Percentiles rank a stretch among this genome's conserved stretches.
Evolutionary conservation across 225 moss, liverwort and hornwort genomes (phyloP).

Genomic region (Bryum argenteum): DNA sequence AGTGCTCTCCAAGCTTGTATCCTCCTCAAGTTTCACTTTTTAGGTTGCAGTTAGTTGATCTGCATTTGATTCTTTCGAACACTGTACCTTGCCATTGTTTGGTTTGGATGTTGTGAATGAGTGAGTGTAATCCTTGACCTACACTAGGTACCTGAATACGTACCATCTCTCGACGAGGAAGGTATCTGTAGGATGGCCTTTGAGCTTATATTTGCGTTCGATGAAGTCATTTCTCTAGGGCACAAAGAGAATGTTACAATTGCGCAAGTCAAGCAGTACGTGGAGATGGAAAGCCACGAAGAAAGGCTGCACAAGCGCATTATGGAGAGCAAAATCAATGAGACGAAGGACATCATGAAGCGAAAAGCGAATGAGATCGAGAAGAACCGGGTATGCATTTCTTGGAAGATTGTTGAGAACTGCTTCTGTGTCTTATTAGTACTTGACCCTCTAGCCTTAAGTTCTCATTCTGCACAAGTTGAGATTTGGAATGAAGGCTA

Average conservation of each 20-base stretch:
- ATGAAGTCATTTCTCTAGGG: constrained; percentile 90
- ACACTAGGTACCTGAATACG: constrained; percentile 76
- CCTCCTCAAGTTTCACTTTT: constrained; percentile 30
- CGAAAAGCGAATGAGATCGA: constrained; percentile 85
- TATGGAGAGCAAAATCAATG: constrained; percentile 82
- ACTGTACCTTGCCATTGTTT: background rate
- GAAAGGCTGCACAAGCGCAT: constrained; percentile 89
- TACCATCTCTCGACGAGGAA: constrained; percentile 85
- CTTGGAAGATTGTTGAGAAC: background rate
- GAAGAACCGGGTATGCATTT: constrained; percentile 69
- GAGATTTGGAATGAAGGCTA: background rate
- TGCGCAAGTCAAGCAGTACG: constrained; percentile 82
- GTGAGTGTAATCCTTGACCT: constrained; percentile 28
- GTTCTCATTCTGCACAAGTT: background rate
- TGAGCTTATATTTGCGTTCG: constrained; percentile 88
- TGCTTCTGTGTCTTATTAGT: background rate
- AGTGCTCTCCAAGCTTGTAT: constrained; percentile 93
- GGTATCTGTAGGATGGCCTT: constrained; percentile 82
- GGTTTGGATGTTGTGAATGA: constrained; percentile 3
- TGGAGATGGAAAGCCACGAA: constrained; percentile 92
- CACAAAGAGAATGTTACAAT: constrained; percentile 82
- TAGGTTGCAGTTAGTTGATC: background rate
- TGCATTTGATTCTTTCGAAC: background rate
- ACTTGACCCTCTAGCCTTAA: background rate
- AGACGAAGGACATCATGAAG: constrained; percentile 81